phyloP scores from a whole-genome alignment of 1,139 yeast genomes.

The Debaryomyces coudertii region DNA sequence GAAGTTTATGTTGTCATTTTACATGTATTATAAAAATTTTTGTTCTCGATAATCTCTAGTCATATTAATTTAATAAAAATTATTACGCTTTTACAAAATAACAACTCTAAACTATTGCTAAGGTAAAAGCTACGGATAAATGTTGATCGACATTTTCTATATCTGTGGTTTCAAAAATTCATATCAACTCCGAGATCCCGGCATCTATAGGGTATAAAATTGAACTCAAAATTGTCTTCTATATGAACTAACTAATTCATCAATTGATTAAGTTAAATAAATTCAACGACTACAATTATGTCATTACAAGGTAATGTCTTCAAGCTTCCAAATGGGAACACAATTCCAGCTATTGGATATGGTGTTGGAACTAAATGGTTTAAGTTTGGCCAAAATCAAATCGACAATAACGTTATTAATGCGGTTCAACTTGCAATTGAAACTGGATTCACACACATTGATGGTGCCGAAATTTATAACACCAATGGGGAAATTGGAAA shows the following conservation, averaged over 20 bases:
- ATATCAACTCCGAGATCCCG: background rate
- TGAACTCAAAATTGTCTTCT: background rate
- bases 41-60: background rate
- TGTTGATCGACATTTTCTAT: background rate
- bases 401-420: slow-evolving; percentile 25
- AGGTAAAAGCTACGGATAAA: background rate
- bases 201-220: background rate
- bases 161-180: background rate
- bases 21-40: slow-evolving; percentile 10
- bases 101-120: background rate
- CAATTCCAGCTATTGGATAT: slow-evolving; percentile 32
- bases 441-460: slow-evolving; percentile 39
- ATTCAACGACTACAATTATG: slow-evolving; percentile 8
- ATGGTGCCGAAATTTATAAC: slow-evolving; percentile 41
- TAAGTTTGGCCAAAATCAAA: slow-evolving; percentile 25
- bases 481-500: slow-evolving; percentile 37
- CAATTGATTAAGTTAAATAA: too few relatives aligned
- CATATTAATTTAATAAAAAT: background rate
- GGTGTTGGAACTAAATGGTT: slow-evolving; percentile 43
- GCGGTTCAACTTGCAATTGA: slow-evolving; percentile 29
- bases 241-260: too few relatives aligned
- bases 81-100: background rate
- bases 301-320: slow-evolving; percentile 19
- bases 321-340: slow-evolving; percentile 27
- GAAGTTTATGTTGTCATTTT: slow-evolving; percentile 9